Evolutionary conservation across 495 filamentous ascomycete genomes (phyloP).

Genomic region (Aspergillus heteromorphus): DNA sequence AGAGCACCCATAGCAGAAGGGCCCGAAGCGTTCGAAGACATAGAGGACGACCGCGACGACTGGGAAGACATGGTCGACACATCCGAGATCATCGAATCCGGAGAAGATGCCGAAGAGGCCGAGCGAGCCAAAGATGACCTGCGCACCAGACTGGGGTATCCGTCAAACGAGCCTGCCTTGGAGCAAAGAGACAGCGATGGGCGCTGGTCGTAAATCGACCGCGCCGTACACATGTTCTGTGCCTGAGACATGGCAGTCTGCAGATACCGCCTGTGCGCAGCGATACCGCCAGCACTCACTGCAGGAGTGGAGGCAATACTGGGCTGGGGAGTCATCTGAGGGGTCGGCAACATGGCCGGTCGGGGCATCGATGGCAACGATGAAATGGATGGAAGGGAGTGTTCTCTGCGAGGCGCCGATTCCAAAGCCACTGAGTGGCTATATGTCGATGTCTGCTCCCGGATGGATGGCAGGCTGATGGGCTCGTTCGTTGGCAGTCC

Average conservation of each 20-base stretch:
- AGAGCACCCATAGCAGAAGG: slow-evolving; percentile 54
- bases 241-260: slow-evolving; percentile 73
- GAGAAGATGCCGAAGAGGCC: slow-evolving; percentile 72
- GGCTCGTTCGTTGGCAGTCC: slow-evolving; percentile 15
- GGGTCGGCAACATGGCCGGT: slow-evolving; percentile 68
- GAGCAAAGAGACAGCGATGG: slow-evolving; percentile 45
- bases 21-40: slow-evolving; percentile 64
- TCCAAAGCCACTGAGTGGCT: slow-evolving; percentile 54
- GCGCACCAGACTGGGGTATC: slow-evolving; percentile 49
- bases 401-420: slow-evolving; percentile 38
- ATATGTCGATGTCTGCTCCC: slow-evolving; percentile 44
- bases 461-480: slow-evolving; percentile 10
- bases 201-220: slow-evolving; percentile 54
- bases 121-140: slow-evolving; percentile 74
- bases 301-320: slow-evolving; percentile 81
- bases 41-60: slow-evolving; percentile 67
- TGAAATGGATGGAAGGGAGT: slow-evolving; percentile 35
- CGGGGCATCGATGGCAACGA: slow-evolving; percentile 51
- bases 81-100: slow-evolving; percentile 88
- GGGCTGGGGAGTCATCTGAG: slow-evolving; percentile 73
- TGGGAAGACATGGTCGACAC: slow-evolving; percentile 55
- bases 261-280: slow-evolving; percentile 62
- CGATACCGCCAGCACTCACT: slow-evolving; percentile 61
- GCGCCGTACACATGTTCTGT: slow-evolving; percentile 57
- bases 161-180: slow-evolving; percentile 47